phyloP scores from a whole-genome alignment of 148 eudicot species.

The Pouteria glomerata region DNA sequence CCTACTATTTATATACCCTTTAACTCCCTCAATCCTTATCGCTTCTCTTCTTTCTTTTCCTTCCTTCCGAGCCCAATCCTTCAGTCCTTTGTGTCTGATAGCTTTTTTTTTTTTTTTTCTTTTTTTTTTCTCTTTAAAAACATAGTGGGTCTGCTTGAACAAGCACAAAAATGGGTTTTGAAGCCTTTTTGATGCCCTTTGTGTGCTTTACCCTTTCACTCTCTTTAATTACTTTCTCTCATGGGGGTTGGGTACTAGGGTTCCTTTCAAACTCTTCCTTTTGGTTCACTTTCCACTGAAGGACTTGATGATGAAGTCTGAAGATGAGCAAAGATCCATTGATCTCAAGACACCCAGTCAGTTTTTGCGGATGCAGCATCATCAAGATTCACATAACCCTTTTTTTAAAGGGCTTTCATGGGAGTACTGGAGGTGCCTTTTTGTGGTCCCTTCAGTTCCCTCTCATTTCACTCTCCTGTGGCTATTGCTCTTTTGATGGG shows the following conservation, averaged over 20 bases:
- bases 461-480: neutral
- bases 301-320: neutral
- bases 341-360: slow-evolving; percentile 30
- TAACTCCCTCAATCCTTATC: slow-evolving; percentile 8
- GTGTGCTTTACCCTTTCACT: slow-evolving; percentile 2
- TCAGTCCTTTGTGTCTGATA: neutral
- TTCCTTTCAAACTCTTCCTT: neutral
- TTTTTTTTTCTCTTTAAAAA: neutral
- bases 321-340: slow-evolving; percentile 10
- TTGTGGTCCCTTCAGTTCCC: slow-evolving; percentile 1
- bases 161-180: neutral
- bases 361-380: slow-evolving; percentile 82
- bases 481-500: slow-evolving; percentile 10
- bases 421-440: neutral
- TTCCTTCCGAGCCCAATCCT: neutral
- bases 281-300: neutral
- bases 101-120: neutral
- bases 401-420: slow-evolving; percentile 11
- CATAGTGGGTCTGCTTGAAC: neutral
- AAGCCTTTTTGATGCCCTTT: slow-evolving; percentile 1
- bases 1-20: slow-evolving; percentile 19
- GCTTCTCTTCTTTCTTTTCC: neutral
- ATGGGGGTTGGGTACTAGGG: slow-evolving; percentile 14
- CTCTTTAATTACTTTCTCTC: neutral
- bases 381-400: slow-evolving; percentile 72